Evolutionary conservation across 1,284 basidiomycete species (phyloP).

Genomic region (Irpex sp.): DNA sequence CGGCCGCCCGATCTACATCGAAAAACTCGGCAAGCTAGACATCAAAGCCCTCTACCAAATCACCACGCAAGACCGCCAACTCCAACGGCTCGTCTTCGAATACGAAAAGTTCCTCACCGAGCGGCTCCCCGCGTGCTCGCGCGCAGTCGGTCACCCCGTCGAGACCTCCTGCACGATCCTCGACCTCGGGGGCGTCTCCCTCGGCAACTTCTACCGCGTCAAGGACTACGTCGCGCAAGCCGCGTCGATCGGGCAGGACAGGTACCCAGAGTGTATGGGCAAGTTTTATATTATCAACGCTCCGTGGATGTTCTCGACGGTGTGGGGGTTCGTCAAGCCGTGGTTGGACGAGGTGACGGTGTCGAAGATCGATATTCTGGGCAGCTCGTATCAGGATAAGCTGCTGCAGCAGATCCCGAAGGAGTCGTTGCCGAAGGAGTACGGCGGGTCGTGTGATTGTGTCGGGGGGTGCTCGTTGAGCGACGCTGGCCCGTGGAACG

Average conservation of each 20-base stretch:
- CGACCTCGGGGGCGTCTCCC: constrained; percentile 82
- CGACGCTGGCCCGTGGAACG: constrained; percentile 93
- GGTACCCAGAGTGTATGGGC: constrained; percentile 94
- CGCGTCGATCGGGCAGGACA: constrained; percentile 83
- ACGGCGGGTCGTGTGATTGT: constrained; percentile 86
- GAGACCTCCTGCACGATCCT: constrained; percentile 99
- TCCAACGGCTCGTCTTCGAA: constrained; percentile 88
- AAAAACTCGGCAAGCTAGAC: constrained; percentile 90
- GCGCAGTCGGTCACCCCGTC: constrained; percentile 76
- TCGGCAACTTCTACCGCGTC: constrained; percentile 87
- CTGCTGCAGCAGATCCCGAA: constrained; percentile 78
- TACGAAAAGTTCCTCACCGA: constrained; percentile 88
- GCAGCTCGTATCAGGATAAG: constrained; percentile 61
- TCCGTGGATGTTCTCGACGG: constrained; percentile 87
- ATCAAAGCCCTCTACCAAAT: constrained; percentile 77
- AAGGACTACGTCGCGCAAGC: constrained; percentile 89
- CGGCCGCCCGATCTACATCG: constrained; percentile 94
- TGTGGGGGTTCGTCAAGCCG: constrained; percentile 88
- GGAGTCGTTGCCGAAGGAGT: constrained; percentile 81
- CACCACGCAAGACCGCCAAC: constrained; percentile 87
- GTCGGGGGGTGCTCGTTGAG: constrained; percentile 81
- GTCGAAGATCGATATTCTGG: constrained; percentile 86
- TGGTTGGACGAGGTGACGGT: constrained; percentile 97
- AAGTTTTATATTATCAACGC: constrained; percentile 96
- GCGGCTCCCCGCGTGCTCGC: constrained; percentile 83